phyloP scores from a whole-genome alignment of 805 yeast species.

The Lipomyces sp. region DNA sequence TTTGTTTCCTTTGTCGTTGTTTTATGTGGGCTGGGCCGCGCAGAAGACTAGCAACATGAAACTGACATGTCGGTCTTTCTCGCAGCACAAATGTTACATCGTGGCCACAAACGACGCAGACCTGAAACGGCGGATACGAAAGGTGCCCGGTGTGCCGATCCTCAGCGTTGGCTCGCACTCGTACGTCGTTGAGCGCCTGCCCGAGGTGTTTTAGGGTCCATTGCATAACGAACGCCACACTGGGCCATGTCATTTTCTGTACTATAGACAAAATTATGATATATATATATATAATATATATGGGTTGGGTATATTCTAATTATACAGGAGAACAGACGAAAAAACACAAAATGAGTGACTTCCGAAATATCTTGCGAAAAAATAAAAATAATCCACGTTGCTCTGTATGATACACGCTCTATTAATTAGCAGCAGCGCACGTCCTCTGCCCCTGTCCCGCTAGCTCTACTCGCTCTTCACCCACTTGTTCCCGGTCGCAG shows the following conservation, averaged over 20 bases:
- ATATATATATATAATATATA: no score
- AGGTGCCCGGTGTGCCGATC: conserved; percentile 94
- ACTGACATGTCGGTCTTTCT: not conserved
- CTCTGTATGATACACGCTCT: no score
- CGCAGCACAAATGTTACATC: conserved; percentile 80
- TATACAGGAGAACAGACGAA: not conserved
- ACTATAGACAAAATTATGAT: no score
- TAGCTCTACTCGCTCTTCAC: not conserved
- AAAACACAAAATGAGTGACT: not conserved
- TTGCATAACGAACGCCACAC: no score
- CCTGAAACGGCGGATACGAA: conserved; percentile 86
- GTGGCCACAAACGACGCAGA: conserved; percentile 99
- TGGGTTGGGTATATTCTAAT: no score
- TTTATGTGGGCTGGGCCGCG: no score
- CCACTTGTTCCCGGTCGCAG: conserved; percentile 31
- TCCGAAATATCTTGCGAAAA: no score
- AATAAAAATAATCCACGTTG: no score
- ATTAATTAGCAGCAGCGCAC: not conserved
- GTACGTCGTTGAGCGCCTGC: conserved; percentile 89
- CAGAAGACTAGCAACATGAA: no score
- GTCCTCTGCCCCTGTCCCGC: not conserved
- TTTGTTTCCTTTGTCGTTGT: no score
- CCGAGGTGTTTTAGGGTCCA: conserved; percentile 43
- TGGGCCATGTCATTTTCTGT: no score
- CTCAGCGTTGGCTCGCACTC: conserved; percentile 95